Conservation (phyloP, 2,329 filamentous ascomycete genomes). For the Colletotrichum godetiae region DNA sequence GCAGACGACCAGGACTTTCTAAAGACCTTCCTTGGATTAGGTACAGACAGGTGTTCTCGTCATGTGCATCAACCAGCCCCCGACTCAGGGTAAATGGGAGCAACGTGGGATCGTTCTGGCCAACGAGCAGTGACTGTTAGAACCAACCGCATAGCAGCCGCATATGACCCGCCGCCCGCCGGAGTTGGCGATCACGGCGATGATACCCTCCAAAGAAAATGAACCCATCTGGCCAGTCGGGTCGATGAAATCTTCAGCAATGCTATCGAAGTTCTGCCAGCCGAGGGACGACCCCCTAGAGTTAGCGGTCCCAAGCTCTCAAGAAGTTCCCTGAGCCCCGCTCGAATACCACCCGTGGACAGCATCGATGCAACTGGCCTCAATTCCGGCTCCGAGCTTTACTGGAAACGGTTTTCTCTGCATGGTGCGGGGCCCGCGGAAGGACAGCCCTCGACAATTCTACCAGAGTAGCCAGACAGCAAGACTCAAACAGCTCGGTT, state of each 20-base stretch:
- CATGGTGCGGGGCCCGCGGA: conserved; percentile 24
- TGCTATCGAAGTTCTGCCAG: background rate
- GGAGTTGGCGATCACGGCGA: conserved; percentile 26
- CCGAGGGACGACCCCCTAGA: background rate
- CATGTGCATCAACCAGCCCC: conserved; percentile 16
- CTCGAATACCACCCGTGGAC: conserved; percentile 15
- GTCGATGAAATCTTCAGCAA: conserved; percentile 24
- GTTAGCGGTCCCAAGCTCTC: conserved; percentile 12
- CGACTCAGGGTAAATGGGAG: conserved; percentile 14
- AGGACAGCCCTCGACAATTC: background rate
- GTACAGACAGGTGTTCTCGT: conserved; percentile 13
- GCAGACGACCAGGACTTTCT: background rate
- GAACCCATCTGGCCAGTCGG: conserved; percentile 25
- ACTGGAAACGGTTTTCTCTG: conserved; percentile 26
- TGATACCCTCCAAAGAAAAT: conserved; percentile 1
- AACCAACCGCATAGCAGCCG: conserved; percentile 33
- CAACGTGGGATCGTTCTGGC: conserved; percentile 21
- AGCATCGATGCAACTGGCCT: conserved; percentile 26
- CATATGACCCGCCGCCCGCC: conserved; percentile 26
- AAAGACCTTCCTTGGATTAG: conserved; percentile 16
- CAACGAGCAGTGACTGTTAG: conserved; percentile 16
- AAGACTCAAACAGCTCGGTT: conserved; percentile 6
- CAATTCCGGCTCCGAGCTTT: conserved; percentile 26
- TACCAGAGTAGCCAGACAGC: conserved; percentile 12
- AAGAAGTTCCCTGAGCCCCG: conserved; percentile 21